Conservation (phyloP, 225 moss, liverwort and hornwort genomes). For the Climacium dendroides region DNA sequence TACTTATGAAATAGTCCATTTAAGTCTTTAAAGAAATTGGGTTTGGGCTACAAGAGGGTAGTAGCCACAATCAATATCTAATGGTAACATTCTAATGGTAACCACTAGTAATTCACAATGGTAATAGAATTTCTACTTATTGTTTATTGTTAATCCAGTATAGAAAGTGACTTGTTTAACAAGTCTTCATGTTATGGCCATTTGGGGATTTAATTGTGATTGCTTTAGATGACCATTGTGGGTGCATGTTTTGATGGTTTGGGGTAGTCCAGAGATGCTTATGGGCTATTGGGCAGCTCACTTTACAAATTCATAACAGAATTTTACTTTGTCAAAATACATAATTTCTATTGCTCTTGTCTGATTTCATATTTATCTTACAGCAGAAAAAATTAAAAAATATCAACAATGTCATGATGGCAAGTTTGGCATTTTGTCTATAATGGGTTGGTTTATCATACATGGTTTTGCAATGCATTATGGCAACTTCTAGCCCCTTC, state of each 20-base stretch:
- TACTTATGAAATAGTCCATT: neutral
- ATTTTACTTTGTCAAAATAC: neutral
- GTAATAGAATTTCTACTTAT: no score
- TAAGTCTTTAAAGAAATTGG: neutral
- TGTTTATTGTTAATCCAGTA: no score
- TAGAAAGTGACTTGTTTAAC: no score
- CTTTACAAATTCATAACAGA: neutral
- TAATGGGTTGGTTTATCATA: neutral
- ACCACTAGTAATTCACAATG: no score
- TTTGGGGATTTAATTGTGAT: neutral
- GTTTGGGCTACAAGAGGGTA: neutral
- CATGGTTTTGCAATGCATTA: neutral
- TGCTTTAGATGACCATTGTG: neutral
- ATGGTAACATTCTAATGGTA: no score
- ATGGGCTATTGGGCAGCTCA: no score
- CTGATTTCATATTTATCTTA: no score
- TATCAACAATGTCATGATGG: accelerated
- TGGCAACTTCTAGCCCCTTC: neutral
- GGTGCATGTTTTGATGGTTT: neutral
- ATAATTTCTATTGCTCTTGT: no score
- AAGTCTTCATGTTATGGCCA: no score
- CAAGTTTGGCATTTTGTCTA: no score
- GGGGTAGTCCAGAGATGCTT: no score
- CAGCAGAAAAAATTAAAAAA: no score
- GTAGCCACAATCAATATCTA: neutral